These are phyloP conservation scores for Angophora floribunda DNA, from an alignment of 345 rosid species.

Conservation along the genomic window DNA sequence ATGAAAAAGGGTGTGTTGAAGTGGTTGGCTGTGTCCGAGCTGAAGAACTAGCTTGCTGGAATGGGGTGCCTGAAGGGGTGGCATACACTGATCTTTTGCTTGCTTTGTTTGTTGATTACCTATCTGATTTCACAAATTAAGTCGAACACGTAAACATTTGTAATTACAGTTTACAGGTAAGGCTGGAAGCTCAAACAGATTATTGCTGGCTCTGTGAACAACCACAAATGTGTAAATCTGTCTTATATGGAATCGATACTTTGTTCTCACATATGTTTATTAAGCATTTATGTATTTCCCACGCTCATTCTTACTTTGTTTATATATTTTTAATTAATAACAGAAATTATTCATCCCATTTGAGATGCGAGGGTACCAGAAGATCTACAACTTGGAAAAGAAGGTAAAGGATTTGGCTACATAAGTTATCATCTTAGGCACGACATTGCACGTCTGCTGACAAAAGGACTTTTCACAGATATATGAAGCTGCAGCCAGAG, in stretches of 20 bases:
- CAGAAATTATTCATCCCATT: slow-evolving; percentile 73
- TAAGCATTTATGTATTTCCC: neutral
- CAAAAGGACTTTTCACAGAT: slow-evolving; percentile 7
- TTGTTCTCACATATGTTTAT: neutral
- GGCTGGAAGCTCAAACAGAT: slow-evolving; percentile 71
- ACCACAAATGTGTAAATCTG: slow-evolving; percentile 36
- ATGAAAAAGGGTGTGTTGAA: too few species aligned
- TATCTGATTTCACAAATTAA: neutral
- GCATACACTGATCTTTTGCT: neutral
- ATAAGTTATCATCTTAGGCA: neutral
- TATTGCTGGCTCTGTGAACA: slow-evolving; percentile 87
- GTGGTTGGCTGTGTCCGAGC: too few species aligned
- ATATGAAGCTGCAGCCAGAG: slow-evolving; percentile 60
- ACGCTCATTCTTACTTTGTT: neutral
- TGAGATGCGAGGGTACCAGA: slow-evolving; percentile 74
- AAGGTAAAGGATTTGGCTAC: slow-evolving; percentile 35
- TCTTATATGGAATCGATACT: neutral
- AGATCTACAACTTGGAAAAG: slow-evolving; percentile 83
- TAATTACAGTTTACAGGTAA: slow-evolving; percentile 41
- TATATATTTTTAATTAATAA: neutral
- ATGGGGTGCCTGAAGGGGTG: slow-evolving; percentile 15
- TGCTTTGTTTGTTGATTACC: neutral
- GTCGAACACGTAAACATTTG: neutral
- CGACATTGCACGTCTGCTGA: neutral
- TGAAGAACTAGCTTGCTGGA: too few species aligned